A percentile compares a stretch with the other conserved stretches of the same genome.
Evolutionary conservation across 306 rosid genomes (phyloP).

Genomic region (Vigna nakashimae): DNA sequence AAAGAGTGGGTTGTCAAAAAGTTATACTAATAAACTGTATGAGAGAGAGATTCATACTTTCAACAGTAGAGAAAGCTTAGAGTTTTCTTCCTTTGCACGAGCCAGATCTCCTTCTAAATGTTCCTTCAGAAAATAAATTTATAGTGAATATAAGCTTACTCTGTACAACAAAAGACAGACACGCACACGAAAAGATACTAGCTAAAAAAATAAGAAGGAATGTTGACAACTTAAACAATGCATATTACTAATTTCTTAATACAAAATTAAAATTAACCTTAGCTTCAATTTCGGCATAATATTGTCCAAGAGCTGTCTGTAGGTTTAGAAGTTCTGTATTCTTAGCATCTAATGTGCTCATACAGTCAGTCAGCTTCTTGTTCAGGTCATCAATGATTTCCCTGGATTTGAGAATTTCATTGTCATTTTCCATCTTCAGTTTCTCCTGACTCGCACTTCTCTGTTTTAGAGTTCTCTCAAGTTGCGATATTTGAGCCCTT

Average conservation of each 20-base stretch:
- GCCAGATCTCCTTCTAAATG: conserved; percentile 84
- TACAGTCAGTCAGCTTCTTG: conserved; percentile 72
- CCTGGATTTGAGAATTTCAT: conserved; percentile 70
- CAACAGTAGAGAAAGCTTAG: conserved; percentile 70
- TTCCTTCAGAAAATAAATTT: conserved; percentile 62
- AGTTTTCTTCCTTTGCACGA: conserved; percentile 72
- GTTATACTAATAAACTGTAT: conserved; percentile 12
- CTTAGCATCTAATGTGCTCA: conserved; percentile 79
- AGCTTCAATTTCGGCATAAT: conserved; percentile 98
- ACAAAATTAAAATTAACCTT: conserved; percentile 57
- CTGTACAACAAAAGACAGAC: conserved; percentile 33
- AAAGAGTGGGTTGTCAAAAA: conserved; percentile 11
- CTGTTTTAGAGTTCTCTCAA: conserved; percentile 84
- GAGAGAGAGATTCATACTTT: conserved; percentile 57
- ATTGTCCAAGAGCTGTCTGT: conserved; percentile 98
- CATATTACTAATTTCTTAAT: background rate
- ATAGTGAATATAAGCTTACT: conserved; percentile 35
- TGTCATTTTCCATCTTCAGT: conserved; percentile 57
- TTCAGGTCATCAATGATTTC: conserved; percentile 79
- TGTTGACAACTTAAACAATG: conserved; percentile 33
- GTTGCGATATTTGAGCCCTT: conserved; percentile 64
- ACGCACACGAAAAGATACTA: conserved; percentile 8
- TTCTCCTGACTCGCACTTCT: conserved; percentile 75
- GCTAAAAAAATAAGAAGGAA: background rate
- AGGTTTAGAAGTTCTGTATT: conserved; percentile 85